These are phyloP conservation scores for Podospora pseudocomata DNA, from an alignment of 495 filamentous ascomycete genomes.

Conservation along the genomic window DNA sequence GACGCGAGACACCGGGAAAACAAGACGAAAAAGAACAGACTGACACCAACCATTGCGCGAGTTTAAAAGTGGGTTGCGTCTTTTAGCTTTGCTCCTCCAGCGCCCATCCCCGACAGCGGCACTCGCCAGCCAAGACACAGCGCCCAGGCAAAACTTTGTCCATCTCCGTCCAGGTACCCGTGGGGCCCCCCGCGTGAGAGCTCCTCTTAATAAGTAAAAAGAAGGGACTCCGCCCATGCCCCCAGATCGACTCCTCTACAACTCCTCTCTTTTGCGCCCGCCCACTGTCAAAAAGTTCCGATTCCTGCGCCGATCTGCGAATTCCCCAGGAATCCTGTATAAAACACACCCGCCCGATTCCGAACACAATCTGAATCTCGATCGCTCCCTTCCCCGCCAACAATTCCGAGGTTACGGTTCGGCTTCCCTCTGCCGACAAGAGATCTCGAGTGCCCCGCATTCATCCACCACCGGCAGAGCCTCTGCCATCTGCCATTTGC, in stretches of 20 bases:
- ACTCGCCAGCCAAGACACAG: slow-evolving; percentile 17
- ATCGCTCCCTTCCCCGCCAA: not conserved
- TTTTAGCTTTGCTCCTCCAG: slow-evolving; percentile 13
- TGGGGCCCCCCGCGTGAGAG: slow-evolving; percentile 4
- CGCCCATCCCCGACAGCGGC: slow-evolving; percentile 17
- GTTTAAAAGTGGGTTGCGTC: slow-evolving; percentile 27
- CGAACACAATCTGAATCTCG: not conserved
- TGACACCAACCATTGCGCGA: slow-evolving; percentile 17
- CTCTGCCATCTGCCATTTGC: not conserved
- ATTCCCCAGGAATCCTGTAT: not conserved
- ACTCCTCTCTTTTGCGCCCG: not conserved
- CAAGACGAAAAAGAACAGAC: slow-evolving; percentile 5
- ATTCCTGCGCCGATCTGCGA: not conserved
- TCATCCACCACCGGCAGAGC: slow-evolving; percentile 4
- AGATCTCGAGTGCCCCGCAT: slow-evolving; percentile 3
- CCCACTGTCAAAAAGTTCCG: not conserved
- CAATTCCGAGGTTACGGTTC: not conserved
- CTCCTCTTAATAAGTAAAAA: not conserved
- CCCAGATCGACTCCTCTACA: not conserved
- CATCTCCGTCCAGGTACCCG: slow-evolving; percentile 5
- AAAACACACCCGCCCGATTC: not conserved
- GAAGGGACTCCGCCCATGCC: not conserved
- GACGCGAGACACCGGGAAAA: not conserved
- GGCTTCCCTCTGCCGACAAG: not conserved
- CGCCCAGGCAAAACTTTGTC: slow-evolving; percentile 23